phyloP scores from a whole-genome alignment of 177 flowering plant species.

The Vitis hybrid region DNA sequence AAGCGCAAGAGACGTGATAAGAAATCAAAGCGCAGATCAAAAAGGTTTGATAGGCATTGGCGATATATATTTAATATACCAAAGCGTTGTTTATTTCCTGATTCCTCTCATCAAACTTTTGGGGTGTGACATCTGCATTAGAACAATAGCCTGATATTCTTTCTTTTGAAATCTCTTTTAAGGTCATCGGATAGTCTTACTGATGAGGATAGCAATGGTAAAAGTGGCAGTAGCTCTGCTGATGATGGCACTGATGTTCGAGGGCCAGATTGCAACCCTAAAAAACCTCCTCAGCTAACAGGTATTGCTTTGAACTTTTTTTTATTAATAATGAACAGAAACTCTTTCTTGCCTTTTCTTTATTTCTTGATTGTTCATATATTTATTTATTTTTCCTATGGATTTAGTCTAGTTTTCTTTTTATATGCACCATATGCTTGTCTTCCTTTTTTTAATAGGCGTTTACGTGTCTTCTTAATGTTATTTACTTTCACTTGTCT shows the following conservation, averaged over 20 bases:
- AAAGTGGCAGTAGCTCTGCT: conserved; percentile 39
- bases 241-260: conserved; percentile 31
- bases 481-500: no score
- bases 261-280: conserved; percentile 30
- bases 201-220: conserved; percentile 42
- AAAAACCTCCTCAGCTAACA: conserved; percentile 23
- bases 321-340: not conserved
- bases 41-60: conserved; percentile 40
- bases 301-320: conserved; percentile 28
- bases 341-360: not conserved
- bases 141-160: not conserved
- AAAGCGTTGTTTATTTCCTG: no score
- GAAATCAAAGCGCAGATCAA: conserved; percentile 66
- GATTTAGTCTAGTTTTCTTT: no score
- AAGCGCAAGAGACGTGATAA: conserved; percentile 62
- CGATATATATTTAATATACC: no score
- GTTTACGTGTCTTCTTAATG: no score
- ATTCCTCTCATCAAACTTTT: no score
- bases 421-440: no score
- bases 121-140: no score
- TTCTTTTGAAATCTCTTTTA: not conserved
- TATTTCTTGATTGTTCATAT: not conserved
- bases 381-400: no score
- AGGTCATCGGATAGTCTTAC: conserved; percentile 50
- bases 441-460: no score